Evolutionary conservation across 1,284 basidiomycete species (phyloP).

Genomic region (Pyrrhoderma noxium): DNA sequence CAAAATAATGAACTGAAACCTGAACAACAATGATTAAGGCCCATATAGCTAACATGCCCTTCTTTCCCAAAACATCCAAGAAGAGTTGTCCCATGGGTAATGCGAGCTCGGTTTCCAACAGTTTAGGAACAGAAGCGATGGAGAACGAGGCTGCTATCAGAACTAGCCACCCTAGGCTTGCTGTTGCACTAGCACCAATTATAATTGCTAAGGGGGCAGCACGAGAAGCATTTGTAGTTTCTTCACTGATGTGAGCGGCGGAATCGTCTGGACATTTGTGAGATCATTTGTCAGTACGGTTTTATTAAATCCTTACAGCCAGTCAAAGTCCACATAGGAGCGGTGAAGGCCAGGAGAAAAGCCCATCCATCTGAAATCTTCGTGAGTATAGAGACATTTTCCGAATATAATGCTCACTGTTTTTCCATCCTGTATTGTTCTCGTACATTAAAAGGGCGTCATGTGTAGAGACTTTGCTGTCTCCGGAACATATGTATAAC

Average conservation of each 20-base stretch:
- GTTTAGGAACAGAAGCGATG: slow-evolving; percentile 44
- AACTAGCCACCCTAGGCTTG: slow-evolving; percentile 56
- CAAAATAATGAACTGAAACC: slow-evolving; percentile 29
- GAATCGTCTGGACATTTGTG: slow-evolving; percentile 49
- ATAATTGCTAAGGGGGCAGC: slow-evolving; percentile 75
- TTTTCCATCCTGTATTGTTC: slow-evolving; percentile 63
- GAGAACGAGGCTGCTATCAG: slow-evolving; percentile 60
- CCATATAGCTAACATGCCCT: slow-evolving; percentile 66
- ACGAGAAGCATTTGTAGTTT: slow-evolving; percentile 56
- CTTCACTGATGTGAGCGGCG: slow-evolving; percentile 73
- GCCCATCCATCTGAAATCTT: slow-evolving; percentile 53
- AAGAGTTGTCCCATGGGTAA: slow-evolving; percentile 70
- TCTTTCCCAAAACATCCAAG: slow-evolving; percentile 55
- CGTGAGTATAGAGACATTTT: not conserved
- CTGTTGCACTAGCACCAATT: slow-evolving; percentile 52
- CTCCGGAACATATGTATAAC: slow-evolving; percentile 48
- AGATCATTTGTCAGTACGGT: not conserved
- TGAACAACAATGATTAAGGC: slow-evolving; percentile 64
- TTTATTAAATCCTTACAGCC: slow-evolving; percentile 42
- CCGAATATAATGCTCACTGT: slow-evolving; percentile 33
- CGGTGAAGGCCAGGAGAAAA: slow-evolving; percentile 63
- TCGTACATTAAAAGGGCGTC: slow-evolving; percentile 65
- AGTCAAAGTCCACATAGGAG: slow-evolving; percentile 73
- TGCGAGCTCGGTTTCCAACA: slow-evolving; percentile 45
- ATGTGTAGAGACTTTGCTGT: slow-evolving; percentile 51